A percentile compares a stretch with the other conserved stretches of the same genome.
phyloP scores from a whole-genome alignment of 192 early-diverging fungal genomes.

The Coemansia sp. region DNA sequence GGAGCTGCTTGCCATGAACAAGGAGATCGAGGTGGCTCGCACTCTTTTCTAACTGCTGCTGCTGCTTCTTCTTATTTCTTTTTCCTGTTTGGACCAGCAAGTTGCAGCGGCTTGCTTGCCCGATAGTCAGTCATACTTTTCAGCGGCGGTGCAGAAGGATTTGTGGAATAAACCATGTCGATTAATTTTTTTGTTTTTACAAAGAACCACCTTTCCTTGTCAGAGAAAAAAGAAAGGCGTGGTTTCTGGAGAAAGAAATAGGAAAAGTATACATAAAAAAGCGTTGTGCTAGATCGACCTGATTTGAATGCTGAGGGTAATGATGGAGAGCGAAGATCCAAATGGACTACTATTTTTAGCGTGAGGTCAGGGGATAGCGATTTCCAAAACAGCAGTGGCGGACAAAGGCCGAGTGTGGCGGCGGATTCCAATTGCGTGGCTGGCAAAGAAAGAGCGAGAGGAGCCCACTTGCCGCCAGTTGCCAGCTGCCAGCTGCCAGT shows the following conservation, averaged over 20 bases:
- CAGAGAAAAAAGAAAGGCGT: background rate
- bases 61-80: background rate
- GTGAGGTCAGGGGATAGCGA: background rate
- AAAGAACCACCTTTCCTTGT: background rate
- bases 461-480: background rate
- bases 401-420: slow-evolving; percentile 2
- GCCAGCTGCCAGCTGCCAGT: too few species aligned
- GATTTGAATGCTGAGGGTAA: background rate
- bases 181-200: slow-evolving; percentile 4
- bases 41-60: slow-evolving; percentile 19
- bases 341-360: background rate
- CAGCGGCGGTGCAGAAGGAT: too few species aligned
- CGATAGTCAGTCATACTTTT: too few species aligned
- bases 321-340: background rate
- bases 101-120: too few species aligned
- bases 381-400: background rate
- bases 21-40: slow-evolving; percentile 49
- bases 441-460: background rate
- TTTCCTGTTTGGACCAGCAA: too few species aligned
- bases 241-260: background rate
- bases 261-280: background rate
- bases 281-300: background rate
- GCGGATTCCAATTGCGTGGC: slow-evolving; percentile 6
- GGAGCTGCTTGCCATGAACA: slow-evolving; percentile 52
- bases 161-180: too few species aligned